Percentiles rank a stretch among this genome's conserved stretches.
Evolutionary conservation across 176 grass and related monocot genomes (phyloP).

Genomic region (Triticum urartu): DNA sequence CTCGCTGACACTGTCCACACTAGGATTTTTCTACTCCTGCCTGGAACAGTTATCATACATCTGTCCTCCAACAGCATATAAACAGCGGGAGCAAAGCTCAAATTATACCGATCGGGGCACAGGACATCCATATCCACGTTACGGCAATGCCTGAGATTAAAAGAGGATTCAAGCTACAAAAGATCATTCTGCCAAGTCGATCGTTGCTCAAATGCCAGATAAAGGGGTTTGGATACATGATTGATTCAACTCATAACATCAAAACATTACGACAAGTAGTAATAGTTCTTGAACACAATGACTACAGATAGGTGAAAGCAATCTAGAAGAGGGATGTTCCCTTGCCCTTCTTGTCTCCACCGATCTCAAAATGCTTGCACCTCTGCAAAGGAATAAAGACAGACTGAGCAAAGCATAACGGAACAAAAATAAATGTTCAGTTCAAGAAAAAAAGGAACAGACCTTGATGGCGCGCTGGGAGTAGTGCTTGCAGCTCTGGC

Average conservation of each 20-base stretch:
- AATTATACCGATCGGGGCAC: not conserved
- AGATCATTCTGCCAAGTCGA: not conserved
- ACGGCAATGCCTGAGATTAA: not conserved
- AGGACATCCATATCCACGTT: not conserved
- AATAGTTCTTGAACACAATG: not conserved
- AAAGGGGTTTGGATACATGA: conserved; percentile 20
- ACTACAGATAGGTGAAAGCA: conserved; percentile 21
- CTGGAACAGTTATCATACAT: not conserved
- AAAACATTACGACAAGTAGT: not conserved
- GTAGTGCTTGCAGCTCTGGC: conserved; percentile 95
- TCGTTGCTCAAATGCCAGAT: conserved; percentile 5
- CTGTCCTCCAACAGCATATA: too few species aligned
- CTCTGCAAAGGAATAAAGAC: conserved; percentile 32
- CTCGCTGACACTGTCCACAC: too few species aligned
- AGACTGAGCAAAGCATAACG: conserved; percentile 5
- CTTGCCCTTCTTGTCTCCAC: conserved; percentile 99
- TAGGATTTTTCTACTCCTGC: too few species aligned
- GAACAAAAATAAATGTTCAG: not conserved
- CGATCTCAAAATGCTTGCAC: conserved; percentile 99
- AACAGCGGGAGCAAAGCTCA: not conserved
- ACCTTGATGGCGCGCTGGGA: conserved; percentile 83
- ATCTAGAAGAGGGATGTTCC: conserved; percentile 90
- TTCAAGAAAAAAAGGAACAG: not conserved
- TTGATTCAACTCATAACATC: conserved; percentile 33
- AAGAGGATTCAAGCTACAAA: conserved; percentile 11